Conservation (phyloP, 2,329 filamentous ascomycete genomes). For the Corinectria fuckeliana region DNA sequence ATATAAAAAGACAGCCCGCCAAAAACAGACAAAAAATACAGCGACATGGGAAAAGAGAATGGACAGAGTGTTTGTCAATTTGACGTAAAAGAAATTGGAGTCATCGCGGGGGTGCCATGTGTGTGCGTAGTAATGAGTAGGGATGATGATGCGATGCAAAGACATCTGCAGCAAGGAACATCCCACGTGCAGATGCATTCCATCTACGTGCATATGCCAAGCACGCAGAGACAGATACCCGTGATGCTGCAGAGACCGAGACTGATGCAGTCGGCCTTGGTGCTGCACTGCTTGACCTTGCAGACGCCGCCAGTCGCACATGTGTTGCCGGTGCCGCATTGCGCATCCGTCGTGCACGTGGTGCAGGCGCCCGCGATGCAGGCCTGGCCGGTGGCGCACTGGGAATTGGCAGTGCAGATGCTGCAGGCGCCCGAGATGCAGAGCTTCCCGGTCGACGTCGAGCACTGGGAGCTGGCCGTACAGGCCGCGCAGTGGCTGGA, state of each 20-base stretch:
- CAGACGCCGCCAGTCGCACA: not conserved
- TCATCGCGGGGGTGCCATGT: not conserved
- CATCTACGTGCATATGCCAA: not conserved
- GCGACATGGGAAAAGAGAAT: not conserved
- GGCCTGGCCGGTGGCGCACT: slow-evolving; percentile 7
- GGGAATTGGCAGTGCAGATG: slow-evolving; percentile 2
- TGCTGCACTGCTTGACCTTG: not conserved
- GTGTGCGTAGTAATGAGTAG: not conserved
- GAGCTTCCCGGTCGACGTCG: slow-evolving; percentile 2
- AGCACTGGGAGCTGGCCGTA: slow-evolving; percentile 13
- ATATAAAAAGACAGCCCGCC: too few relatives aligned
- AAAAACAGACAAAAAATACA: too few relatives aligned
- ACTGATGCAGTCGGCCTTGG: not conserved
- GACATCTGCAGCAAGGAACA: not conserved
- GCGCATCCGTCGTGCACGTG: not conserved
- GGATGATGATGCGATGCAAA: not conserved
- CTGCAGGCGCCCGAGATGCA: slow-evolving; percentile 14
- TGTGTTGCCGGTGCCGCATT: not conserved
- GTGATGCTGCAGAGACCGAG: not conserved
- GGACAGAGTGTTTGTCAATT: not conserved
- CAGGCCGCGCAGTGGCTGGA: slow-evolving; percentile 1
- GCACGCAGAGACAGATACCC: not conserved
- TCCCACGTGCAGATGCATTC: too few relatives aligned
- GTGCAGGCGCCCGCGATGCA: slow-evolving; percentile 2
- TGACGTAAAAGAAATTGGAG: not conserved